Conservation (phyloP, 192 early-diverging fungal species). For the Chytriomyces sp. region DNA sequence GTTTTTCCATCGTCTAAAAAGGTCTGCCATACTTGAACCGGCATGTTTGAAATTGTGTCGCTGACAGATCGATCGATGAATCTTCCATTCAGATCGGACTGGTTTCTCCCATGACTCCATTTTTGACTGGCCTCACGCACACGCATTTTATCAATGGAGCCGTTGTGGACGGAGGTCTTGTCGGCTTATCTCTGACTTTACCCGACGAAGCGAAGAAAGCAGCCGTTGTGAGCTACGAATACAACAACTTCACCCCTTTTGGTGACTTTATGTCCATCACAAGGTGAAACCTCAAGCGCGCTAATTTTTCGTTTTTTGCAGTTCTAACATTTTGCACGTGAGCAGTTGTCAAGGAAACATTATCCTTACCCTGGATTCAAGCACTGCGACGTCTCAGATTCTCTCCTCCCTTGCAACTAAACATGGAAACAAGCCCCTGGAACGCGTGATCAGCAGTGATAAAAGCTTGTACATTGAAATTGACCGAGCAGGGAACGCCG, state of each 20-base stretch:
- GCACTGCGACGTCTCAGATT: slow-evolving; percentile 12
- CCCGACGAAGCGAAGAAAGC: not conserved
- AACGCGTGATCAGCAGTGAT: not conserved
- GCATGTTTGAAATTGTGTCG: not conserved
- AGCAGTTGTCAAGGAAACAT: slow-evolving; percentile 30
- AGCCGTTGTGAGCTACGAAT: not conserved
- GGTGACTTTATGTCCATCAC: not conserved
- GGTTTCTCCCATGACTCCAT: slow-evolving; percentile 29
- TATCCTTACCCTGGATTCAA: slow-evolving; percentile 10
- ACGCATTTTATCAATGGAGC: slow-evolving; percentile 7
- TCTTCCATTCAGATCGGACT: slow-evolving; percentile 26
- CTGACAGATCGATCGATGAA: slow-evolving; percentile 1
- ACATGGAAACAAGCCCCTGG: not conserved
- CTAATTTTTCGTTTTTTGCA: not conserved
- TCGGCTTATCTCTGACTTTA: slow-evolving; percentile 3
- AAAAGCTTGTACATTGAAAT: not conserved
- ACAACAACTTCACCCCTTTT: slow-evolving; percentile 9
- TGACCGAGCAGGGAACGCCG: not conserved
- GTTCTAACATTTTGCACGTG: not conserved
- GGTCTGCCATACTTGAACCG: not conserved
- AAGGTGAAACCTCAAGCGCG: not conserved
- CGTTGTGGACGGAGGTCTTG: slow-evolving; percentile 15
- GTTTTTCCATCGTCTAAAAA: not conserved
- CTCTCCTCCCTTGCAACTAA: not conserved
- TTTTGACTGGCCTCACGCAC: slow-evolving; percentile 17